These are phyloP conservation scores for Pseudogymnoascus destructans DNA, from an alignment of 2,329 filamentous ascomycete species.

Conservation along the genomic window DNA sequence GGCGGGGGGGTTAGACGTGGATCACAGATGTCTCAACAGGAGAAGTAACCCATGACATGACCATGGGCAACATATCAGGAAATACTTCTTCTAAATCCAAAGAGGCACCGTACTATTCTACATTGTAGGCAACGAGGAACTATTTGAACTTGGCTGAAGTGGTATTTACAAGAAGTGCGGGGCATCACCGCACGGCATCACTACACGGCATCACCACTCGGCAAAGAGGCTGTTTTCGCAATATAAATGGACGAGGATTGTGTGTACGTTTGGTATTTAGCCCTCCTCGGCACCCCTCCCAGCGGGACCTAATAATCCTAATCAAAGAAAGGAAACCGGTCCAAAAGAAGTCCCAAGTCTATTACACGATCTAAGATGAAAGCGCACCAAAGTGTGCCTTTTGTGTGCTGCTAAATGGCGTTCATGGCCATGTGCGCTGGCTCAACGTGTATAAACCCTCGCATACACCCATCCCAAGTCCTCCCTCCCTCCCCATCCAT, in stretches of 20 bases:
- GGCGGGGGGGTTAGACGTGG: not conserved
- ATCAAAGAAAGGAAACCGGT: not conserved
- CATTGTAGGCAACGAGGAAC: not conserved
- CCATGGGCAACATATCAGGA: not conserved
- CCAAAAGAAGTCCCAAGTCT: constrained; percentile 7
- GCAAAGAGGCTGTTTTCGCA: not conserved
- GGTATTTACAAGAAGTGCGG: not conserved
- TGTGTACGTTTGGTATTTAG: not conserved
- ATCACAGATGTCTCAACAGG: not conserved
- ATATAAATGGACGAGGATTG: not conserved
- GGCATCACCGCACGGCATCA: not conserved
- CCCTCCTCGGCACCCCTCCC: not conserved
- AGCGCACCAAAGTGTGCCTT: constrained; percentile 6
- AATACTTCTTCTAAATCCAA: not conserved
- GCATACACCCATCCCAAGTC: not conserved
- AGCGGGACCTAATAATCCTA: not conserved
- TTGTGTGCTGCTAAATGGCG: not conserved
- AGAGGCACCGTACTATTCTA: not conserved
- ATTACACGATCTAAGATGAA: constrained; percentile 7
- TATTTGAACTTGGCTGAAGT: not conserved
- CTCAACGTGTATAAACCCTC: constrained; percentile 7
- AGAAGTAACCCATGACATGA: constrained; percentile 1
- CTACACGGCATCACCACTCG: not conserved
- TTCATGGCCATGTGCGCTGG: constrained; percentile 7
- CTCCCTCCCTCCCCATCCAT: not conserved